Base-by-base conservation (phyloP, 208 protist species). In the Wallacemonas collosoma region DNA sequence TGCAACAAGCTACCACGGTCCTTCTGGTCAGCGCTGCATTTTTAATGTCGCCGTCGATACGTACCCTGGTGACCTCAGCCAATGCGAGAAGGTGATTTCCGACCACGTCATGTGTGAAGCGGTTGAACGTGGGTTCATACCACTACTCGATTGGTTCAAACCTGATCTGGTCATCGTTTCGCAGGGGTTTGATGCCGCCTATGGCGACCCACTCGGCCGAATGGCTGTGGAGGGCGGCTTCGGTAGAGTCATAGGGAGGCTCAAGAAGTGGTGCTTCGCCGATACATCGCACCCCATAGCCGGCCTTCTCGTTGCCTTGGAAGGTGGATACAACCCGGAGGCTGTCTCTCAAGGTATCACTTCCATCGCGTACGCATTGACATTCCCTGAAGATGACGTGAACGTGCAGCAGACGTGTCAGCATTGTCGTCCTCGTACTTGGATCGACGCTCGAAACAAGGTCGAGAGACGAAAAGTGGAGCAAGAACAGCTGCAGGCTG, bases 161-260 rank as follows among this genome's bases (percentile, higher is more conserved):
- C 92, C 94, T 0, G 82, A 95, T 43, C 36, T 97, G 3, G 78
- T 98, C 1, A 41, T 98, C 50, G 83, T 98, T 7, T 96, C 94
- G n/a, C 68, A 93, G 12, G 95, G 95, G 2, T 97, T 96, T 65
- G 96, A 98, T 73, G 93, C 94, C 1, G 94, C 91, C 1, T 92
- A 95, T 56, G 95, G 94, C 5, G 94, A 98, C 75, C 92, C 92
- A 44, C 72, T 97, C 26, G 92, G 92, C 9, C 77, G 82, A 43
- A 93, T 94, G 89, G 86, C 87, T 2, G 89, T 96, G 2, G 89
- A 94, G 53, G 79, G 86, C 51, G 91, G 91, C 6, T 96, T 94
- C 68, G 79, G 85, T 1, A 75, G 75, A 6, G 67, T 75, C 6
- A 64, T 89, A 50, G 68, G 75, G 41, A 68, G 67, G 57, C 53